These are phyloP conservation scores for Penicillium coffeae DNA, from an alignment of 495 filamentous ascomycete species.

Conservation along the genomic window DNA sequence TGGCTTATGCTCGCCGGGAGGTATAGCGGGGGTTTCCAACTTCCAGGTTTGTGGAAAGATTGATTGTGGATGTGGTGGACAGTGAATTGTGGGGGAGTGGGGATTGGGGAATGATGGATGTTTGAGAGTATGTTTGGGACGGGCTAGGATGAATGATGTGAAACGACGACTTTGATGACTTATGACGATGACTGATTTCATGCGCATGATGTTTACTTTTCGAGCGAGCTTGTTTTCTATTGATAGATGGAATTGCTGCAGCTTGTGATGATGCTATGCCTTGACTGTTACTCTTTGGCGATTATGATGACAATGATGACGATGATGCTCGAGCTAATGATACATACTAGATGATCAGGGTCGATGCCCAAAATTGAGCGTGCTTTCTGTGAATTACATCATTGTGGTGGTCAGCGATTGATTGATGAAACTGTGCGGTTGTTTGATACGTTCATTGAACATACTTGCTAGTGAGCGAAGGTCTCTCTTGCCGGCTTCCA, in stretches of 20 bases:
- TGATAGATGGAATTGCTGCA: conserved; percentile 17
- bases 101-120: not conserved
- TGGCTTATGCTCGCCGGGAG: conserved; percentile 1
- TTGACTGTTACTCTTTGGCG: conserved; percentile 1
- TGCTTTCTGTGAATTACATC: conserved; percentile 1
- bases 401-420: conserved; percentile 15
- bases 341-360: conserved; percentile 8
- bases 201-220: not conserved
- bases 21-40: not conserved
- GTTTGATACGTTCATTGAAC: too few species aligned
- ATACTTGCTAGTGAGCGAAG: too few species aligned
- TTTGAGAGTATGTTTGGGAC: not conserved
- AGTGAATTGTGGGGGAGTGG: not conserved
- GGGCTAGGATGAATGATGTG: not conserved
- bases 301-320: not conserved
- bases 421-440: too few species aligned
- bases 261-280: conserved; percentile 3
- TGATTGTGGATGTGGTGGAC: not conserved
- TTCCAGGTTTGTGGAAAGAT: not conserved
- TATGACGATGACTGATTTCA: conserved; percentile 12
- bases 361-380: not conserved
- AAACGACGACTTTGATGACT: conserved; percentile 1
- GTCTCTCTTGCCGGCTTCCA: too few species aligned
- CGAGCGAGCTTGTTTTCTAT: conserved; percentile 3
- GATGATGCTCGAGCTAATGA: conserved; percentile 1